Conservation (phyloP, 495 filamentous ascomycete species). For the Pseudoneurospora amorphoporcata region DNA sequence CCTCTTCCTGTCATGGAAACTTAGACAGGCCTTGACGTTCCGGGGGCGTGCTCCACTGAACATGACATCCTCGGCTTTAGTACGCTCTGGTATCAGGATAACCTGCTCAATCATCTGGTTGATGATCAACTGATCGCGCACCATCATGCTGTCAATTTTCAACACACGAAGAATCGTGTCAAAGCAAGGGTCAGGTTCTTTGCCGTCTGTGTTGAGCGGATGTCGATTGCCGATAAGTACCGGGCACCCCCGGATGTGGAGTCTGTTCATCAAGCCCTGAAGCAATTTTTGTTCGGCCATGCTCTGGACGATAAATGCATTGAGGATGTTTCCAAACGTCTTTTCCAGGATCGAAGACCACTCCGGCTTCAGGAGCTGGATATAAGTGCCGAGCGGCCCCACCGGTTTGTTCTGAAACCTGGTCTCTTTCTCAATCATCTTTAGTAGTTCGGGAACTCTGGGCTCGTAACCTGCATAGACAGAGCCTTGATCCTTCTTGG, state of each 20-base stretch:
- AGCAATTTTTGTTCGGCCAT: slow-evolving; percentile 59
- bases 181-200: slow-evolving; percentile 63
- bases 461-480: slow-evolving; percentile 44
- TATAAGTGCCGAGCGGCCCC: slow-evolving; percentile 70
- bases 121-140: slow-evolving; percentile 76
- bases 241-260: slow-evolving; percentile 41
- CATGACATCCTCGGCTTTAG: slow-evolving; percentile 59
- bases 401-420: slow-evolving; percentile 63
- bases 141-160: slow-evolving; percentile 69
- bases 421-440: slow-evolving; percentile 52
- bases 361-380: slow-evolving; percentile 63
- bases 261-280: slow-evolving; percentile 47
- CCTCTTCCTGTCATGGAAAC: slow-evolving; percentile 44
- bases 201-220: slow-evolving; percentile 48
- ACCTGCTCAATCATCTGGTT: slow-evolving; percentile 74
- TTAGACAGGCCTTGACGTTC: slow-evolving; percentile 65
- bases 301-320: slow-evolving; percentile 69
- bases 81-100: slow-evolving; percentile 58
- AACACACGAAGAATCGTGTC: slow-evolving; percentile 72
- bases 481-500: slow-evolving; percentile 22
- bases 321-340: slow-evolving; percentile 52
- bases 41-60: slow-evolving; percentile 47
- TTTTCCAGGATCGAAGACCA: slow-evolving; percentile 82
- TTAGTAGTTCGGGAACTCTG: slow-evolving; percentile 53
- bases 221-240: slow-evolving; percentile 56